These are phyloP conservation scores for Backusella liffmaniae DNA, from an alignment of 192 early-diverging fungal species.

Conservation along the genomic window DNA sequence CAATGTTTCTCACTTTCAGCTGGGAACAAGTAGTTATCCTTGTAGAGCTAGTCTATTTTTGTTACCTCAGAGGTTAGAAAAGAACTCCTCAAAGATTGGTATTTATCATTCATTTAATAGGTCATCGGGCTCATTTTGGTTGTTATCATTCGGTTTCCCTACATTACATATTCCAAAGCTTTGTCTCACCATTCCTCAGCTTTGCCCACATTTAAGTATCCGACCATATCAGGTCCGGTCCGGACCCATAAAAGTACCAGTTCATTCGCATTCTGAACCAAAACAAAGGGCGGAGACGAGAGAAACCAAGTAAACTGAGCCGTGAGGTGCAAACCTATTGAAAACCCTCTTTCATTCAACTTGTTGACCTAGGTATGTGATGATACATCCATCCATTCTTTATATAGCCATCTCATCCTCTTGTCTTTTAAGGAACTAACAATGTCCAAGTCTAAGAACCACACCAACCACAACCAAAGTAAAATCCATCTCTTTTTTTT, in stretches of 20 bases:
- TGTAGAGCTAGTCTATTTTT: too few species aligned
- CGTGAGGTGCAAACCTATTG: neutral
- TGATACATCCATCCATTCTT: neutral
- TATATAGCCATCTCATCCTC: neutral
- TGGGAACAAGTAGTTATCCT: too few species aligned
- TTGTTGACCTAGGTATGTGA: neutral
- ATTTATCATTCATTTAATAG: too few species aligned
- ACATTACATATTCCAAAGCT: too few species aligned
- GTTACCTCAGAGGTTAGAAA: too few species aligned
- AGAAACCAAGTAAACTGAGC: neutral
- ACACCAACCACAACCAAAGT: slow-evolving; percentile 99
- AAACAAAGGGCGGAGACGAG: neutral
- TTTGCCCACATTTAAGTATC: neutral
- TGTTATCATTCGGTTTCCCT: too few species aligned
- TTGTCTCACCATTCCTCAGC: too few species aligned
- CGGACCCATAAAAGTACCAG: neutral
- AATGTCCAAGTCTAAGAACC: slow-evolving; percentile 97
- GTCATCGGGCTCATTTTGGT: too few species aligned
- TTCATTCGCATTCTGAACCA: neutral
- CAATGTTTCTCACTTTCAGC: too few species aligned
- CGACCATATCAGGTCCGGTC: neutral
- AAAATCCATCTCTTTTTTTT: slow-evolving; percentile 19
- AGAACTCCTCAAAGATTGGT: too few species aligned
- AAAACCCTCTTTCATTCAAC: slow-evolving; percentile 9
- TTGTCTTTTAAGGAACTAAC: slow-evolving; percentile 24